Evolutionary conservation across 1,284 basidiomycete genomes (phyloP).

Genomic region (Flammula alnicola): DNA sequence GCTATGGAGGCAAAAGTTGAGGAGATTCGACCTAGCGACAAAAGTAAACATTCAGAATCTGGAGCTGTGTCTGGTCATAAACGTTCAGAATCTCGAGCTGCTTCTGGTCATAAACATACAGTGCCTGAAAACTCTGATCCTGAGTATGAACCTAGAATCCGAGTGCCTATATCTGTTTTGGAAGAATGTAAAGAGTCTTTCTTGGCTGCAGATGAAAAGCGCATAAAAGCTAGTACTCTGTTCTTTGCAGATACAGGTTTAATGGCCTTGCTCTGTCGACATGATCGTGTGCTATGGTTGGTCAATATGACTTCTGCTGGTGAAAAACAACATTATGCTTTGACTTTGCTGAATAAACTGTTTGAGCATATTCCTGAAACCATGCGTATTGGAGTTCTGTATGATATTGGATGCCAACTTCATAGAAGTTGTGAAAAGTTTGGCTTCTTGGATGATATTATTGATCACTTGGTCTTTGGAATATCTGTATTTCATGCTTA

Average conservation of each 20-base stretch:
- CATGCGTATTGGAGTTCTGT: conserved; percentile 29
- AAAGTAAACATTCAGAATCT: too few relatives aligned
- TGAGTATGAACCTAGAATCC: conserved; percentile 12
- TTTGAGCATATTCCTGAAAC: conserved; percentile 28
- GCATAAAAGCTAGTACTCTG: conserved; percentile 32
- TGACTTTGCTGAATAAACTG: conserved; percentile 28
- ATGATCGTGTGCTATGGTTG: conserved; percentile 35
- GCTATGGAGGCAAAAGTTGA: conserved; percentile 11
- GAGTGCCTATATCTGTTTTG: conserved; percentile 30
- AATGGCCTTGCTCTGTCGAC: conserved; percentile 35
- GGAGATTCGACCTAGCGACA: neutral
- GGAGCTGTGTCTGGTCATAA: neutral
- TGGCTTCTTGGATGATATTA: conserved; percentile 25
- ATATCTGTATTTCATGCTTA: conserved; percentile 37
- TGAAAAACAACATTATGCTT: conserved; percentile 32
- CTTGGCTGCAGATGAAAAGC: conserved; percentile 35
- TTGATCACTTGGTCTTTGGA: conserved; percentile 27
- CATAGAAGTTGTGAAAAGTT: conserved; percentile 30
- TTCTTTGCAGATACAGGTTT: conserved; percentile 35
- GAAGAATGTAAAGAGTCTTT: conserved; percentile 35
- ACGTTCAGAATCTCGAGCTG: neutral
- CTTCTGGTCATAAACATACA: neutral
- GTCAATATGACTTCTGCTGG: conserved; percentile 35
- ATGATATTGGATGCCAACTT: conserved; percentile 35
- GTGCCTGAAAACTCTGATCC: neutral